phyloP scores from a whole-genome alignment of 2,329 filamentous ascomycete species.

The Fusarium illudens region DNA sequence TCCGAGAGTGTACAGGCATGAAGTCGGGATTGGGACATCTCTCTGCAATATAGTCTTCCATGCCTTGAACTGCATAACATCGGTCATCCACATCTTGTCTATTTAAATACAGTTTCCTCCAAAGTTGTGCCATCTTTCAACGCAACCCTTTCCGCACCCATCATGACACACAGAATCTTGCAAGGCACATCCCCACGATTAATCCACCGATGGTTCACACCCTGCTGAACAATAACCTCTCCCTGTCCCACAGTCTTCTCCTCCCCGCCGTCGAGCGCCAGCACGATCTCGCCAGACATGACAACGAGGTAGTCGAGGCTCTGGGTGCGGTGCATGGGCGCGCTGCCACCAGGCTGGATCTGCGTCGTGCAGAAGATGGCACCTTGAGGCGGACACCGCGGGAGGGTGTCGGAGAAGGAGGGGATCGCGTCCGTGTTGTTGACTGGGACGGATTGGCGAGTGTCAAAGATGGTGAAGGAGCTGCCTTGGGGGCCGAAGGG shows the following conservation, averaged over 20 bases:
- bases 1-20: slow-evolving; percentile 52
- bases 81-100: background rate
- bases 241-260: slow-evolving; percentile 49
- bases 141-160: slow-evolving; percentile 51
- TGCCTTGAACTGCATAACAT: too few relatives aligned
- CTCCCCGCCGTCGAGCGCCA: slow-evolving; percentile 53
- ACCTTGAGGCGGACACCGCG: slow-evolving; percentile 48
- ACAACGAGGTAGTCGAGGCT: slow-evolving; percentile 53
- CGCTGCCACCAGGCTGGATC: slow-evolving; percentile 41
- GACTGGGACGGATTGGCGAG: slow-evolving; percentile 22
- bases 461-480: slow-evolving; percentile 18
- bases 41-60: slow-evolving; percentile 28
- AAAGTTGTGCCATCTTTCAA: slow-evolving; percentile 48
- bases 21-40: slow-evolving; percentile 45
- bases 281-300: slow-evolving; percentile 50
- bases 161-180: slow-evolving; percentile 51
- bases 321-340: slow-evolving; percentile 53
- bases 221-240: slow-evolving; percentile 53
- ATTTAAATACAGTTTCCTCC: slow-evolving; percentile 45
- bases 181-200: slow-evolving; percentile 51
- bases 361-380: slow-evolving; percentile 48
- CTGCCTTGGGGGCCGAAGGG: slow-evolving; percentile 20
- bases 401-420: slow-evolving; percentile 37
- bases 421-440: slow-evolving; percentile 27
- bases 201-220: slow-evolving; percentile 55